Evolutionary conservation across 2,329 filamentous ascomycete genomes (phyloP).

Genomic region (Colletotrichum viniferum): DNA sequence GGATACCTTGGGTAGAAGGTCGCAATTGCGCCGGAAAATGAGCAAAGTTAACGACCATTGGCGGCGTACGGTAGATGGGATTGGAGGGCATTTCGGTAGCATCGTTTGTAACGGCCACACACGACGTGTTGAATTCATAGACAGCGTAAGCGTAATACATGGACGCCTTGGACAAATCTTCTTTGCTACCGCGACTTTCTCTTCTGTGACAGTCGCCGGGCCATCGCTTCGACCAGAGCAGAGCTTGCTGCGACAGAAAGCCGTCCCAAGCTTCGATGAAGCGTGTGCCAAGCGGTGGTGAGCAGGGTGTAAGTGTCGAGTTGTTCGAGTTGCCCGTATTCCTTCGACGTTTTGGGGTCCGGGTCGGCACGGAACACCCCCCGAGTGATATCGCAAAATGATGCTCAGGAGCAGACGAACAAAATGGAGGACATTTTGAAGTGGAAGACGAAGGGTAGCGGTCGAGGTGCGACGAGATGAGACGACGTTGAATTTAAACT

Average conservation of each 20-base stretch:
- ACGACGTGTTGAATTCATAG: neutral
- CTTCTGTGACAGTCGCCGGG: neutral
- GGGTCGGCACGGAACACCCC: neutral
- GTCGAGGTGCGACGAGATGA: constrained; percentile 5
- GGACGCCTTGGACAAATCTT: neutral
- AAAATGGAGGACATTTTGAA: neutral
- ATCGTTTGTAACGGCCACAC: neutral
- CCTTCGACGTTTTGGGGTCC: neutral
- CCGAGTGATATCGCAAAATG: constrained; percentile 23
- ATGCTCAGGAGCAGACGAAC: constrained; percentile 14
- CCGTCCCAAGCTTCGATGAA: neutral
- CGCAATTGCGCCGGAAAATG: constrained; percentile 9
- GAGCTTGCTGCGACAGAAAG: neutral
- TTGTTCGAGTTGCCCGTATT: neutral
- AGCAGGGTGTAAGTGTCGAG: neutral
- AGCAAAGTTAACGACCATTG: neutral
- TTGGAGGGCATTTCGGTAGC: neutral
- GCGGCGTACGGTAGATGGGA: neutral
- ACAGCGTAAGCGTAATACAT: neutral
- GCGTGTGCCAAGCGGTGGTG: neutral
- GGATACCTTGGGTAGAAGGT: neutral
- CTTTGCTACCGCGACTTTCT: neutral
- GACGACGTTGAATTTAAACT: constrained; percentile 26
- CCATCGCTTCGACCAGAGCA: neutral
- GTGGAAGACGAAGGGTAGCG: neutral